Conservation (phyloP, 2,329 filamentous ascomycete species). For the Alternaria angustiovoidea region DNA sequence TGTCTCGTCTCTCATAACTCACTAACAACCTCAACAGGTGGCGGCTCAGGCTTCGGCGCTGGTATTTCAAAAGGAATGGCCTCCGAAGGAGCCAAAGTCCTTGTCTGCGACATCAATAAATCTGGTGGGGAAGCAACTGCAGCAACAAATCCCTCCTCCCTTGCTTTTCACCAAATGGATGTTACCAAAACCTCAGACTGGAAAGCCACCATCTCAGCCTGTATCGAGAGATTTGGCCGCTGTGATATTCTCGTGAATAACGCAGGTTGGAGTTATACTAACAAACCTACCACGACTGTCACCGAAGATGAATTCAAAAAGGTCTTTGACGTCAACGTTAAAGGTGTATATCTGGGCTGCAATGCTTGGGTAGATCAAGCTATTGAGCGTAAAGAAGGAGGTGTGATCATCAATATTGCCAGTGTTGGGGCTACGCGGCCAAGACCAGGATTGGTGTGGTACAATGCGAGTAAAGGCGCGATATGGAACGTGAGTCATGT, state of each 20-base stretch:
- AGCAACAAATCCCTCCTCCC: slow-evolving; percentile 48
- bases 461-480: slow-evolving; percentile 73
- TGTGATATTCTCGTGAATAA: slow-evolving; percentile 70
- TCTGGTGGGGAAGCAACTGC: slow-evolving; percentile 61
- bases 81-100: slow-evolving; percentile 66
- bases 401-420: slow-evolving; percentile 71
- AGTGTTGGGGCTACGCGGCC: slow-evolving; percentile 70
- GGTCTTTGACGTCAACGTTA: slow-evolving; percentile 74
- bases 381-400: slow-evolving; percentile 64
- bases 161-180: slow-evolving; percentile 55
- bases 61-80: slow-evolving; percentile 68
- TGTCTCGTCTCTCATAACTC: not conserved
- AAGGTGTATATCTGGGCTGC: slow-evolving; percentile 69
- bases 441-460: slow-evolving; percentile 71
- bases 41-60: slow-evolving; percentile 69
- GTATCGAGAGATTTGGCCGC: slow-evolving; percentile 61
- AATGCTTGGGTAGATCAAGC: slow-evolving; percentile 69
- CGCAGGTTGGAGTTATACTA: slow-evolving; percentile 65
- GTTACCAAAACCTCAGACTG: slow-evolving; percentile 63
- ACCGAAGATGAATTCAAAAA: slow-evolving; percentile 72
- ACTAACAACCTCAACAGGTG: slow-evolving; percentile 53
- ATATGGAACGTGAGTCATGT: slow-evolving; percentile 61
- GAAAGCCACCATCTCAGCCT: slow-evolving; percentile 62
- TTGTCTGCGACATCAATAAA: slow-evolving; percentile 69
- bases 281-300: slow-evolving; percentile 66